These are phyloP conservation scores for Polychaeton citri DNA, from an alignment of 2,329 filamentous ascomycete species.

Conservation along the genomic window DNA sequence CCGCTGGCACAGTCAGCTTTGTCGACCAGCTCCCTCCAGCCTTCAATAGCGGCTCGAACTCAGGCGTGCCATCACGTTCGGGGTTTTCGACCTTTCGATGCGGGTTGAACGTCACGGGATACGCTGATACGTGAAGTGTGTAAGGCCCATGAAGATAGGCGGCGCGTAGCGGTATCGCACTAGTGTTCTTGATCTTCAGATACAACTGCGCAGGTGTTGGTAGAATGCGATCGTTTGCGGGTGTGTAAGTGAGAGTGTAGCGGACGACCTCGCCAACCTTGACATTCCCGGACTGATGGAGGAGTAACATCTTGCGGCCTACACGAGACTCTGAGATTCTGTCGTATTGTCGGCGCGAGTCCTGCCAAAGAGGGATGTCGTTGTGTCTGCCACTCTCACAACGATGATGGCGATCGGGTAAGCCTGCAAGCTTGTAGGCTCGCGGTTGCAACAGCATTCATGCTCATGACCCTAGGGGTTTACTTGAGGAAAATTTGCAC, in stretches of 20 bases:
- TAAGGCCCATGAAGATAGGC: slow-evolving; percentile 96
- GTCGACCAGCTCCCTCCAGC: slow-evolving; percentile 80
- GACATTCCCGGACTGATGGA: slow-evolving; percentile 82
- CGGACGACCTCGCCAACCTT: slow-evolving; percentile 91
- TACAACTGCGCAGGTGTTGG: slow-evolving; percentile 70
- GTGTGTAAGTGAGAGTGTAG: slow-evolving; percentile 83
- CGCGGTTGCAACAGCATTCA: slow-evolving; percentile 1
- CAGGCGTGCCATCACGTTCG: slow-evolving; percentile 62
- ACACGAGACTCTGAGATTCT: background rate
- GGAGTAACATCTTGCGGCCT: slow-evolving; percentile 56
- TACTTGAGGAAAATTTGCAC: no score
- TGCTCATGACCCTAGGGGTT: no score
- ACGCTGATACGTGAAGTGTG: slow-evolving; percentile 73
- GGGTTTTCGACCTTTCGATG: slow-evolving; percentile 62
- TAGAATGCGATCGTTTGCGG: slow-evolving; percentile 74
- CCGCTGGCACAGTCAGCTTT: slow-evolving; percentile 64
- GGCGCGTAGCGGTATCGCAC: slow-evolving; percentile 76
- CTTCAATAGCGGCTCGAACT: slow-evolving; percentile 94
- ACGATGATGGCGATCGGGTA: background rate
- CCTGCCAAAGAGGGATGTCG: background rate
- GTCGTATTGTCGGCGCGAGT: background rate
- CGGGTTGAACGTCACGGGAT: slow-evolving; percentile 70
- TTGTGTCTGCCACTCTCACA: background rate
- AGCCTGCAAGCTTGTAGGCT: background rate
- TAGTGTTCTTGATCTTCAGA: slow-evolving; percentile 84